Evolutionary conservation across 2,329 filamentous ascomycete genomes (phyloP).

Genomic region (Blastomyces silverae): DNA sequence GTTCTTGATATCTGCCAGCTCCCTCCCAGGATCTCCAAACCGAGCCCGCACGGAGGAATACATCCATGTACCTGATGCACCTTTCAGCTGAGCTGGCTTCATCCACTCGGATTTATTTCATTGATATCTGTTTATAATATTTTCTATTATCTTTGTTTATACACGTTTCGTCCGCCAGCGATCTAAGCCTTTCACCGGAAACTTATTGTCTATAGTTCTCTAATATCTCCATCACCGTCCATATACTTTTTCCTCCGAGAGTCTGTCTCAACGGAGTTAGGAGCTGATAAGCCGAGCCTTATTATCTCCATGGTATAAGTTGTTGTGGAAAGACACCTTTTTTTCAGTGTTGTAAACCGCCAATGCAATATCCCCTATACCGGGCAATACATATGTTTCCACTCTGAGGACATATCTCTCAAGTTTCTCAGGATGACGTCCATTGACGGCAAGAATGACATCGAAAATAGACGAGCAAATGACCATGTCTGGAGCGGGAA

Average conservation of each 20-base stretch:
- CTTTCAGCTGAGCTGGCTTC: neutral
- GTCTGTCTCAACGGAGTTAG: neutral
- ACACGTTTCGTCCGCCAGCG: neutral
- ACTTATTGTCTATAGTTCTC: too few relatives aligned
- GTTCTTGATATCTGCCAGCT: neutral
- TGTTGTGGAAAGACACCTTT: neutral
- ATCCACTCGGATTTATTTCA: neutral
- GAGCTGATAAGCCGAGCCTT: neutral
- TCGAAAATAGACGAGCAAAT: neutral
- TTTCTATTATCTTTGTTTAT: neutral
- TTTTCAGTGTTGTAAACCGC: neutral
- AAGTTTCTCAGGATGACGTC: neutral
- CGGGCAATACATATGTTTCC: neutral
- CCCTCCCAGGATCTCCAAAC: neutral
- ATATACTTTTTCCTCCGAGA: neutral
- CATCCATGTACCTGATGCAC: neutral
- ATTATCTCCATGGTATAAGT: neutral
- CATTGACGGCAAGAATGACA: neutral
- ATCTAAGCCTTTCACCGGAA: too few relatives aligned
- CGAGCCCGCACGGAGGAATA: neutral
- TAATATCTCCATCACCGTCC: neutral
- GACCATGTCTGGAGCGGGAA: neutral
- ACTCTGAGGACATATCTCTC: neutral
- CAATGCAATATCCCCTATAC: neutral
- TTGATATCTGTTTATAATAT: constrained; percentile 5